A percentile compares a stretch with the other conserved stretches of the same genome.
phyloP scores from a whole-genome alignment of 768 basidiomycete species.

The Gelatoporia subvermispora region DNA sequence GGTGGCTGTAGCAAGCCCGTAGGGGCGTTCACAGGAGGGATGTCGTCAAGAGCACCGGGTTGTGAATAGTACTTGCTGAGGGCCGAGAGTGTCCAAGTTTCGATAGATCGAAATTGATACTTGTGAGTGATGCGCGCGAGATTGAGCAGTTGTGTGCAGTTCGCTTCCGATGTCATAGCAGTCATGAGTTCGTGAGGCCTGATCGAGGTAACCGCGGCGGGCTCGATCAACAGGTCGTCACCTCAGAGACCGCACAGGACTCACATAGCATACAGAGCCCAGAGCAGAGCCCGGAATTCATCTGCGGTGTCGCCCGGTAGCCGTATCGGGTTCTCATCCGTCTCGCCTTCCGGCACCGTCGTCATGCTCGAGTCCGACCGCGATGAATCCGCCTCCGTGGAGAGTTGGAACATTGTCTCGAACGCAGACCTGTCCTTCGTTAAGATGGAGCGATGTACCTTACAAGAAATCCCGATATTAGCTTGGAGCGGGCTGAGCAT shows the following conservation, averaged over 20 bases:
- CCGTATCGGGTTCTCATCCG: slow-evolving; percentile 46
- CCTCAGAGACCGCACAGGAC: slow-evolving; percentile 16
- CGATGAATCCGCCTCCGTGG: slow-evolving; percentile 24
- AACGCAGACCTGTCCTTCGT: slow-evolving; percentile 40
- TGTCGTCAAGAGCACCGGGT: slow-evolving; percentile 23
- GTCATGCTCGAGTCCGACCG: slow-evolving; percentile 24
- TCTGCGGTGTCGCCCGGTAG: slow-evolving; percentile 43
- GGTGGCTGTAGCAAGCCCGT: slow-evolving; percentile 10
- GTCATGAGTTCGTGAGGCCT: slow-evolving; percentile 45
- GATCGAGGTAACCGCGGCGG: slow-evolving; percentile 1
- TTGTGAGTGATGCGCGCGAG: slow-evolving; percentile 46
- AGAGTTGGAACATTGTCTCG: slow-evolving; percentile 28
- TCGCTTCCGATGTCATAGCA: slow-evolving; percentile 36
- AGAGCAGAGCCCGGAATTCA: slow-evolving; percentile 49
- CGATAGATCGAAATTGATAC: slow-evolving; percentile 42
- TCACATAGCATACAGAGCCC: slow-evolving; percentile 49
- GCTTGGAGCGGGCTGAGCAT: not conserved
- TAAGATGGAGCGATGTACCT: slow-evolving; percentile 37
- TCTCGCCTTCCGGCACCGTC: slow-evolving; percentile 36
- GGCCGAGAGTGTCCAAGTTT: slow-evolving; percentile 39
- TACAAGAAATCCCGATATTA: slow-evolving; percentile 19
- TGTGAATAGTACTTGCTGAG: slow-evolving; percentile 35
- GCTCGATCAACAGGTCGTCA: not conserved
- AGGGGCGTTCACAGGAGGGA: slow-evolving; percentile 18
- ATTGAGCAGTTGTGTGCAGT: slow-evolving; percentile 40